These are phyloP conservation scores for Clausena lansium DNA, from an alignment of 345 rosid genomes.

Conservation along the genomic window DNA sequence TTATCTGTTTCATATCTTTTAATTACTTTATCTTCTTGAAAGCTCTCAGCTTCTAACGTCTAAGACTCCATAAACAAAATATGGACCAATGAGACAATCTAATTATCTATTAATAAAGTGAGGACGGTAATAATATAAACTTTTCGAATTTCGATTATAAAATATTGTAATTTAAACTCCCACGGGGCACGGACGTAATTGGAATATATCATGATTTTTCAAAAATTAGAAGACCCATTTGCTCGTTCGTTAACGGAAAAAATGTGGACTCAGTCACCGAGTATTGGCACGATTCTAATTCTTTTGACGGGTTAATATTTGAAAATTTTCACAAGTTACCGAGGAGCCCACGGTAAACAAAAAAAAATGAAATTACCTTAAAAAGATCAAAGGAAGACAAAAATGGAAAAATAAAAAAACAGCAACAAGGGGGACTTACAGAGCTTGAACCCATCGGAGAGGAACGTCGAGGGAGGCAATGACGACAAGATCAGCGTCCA, in stretches of 20 bases:
- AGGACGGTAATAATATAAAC: too few species aligned
- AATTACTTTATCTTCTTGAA: background rate
- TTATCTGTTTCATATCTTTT: background rate
- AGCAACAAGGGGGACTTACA: constrained; percentile 47
- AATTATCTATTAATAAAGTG: background rate
- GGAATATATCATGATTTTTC: too few species aligned
- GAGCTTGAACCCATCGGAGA: constrained; percentile 62
- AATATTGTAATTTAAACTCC: too few species aligned
- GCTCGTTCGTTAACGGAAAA: too few species aligned
- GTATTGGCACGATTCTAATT: too few species aligned
- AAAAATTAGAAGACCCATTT: too few species aligned
- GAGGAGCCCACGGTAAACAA: background rate
- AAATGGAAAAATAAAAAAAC: too few species aligned
- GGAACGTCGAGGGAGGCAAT: constrained; percentile 96
- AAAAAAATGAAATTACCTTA: too few species aligned
- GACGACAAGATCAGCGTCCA: constrained; percentile 91
- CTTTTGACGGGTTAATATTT: background rate
- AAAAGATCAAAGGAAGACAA: background rate
- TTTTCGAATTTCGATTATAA: too few species aligned
- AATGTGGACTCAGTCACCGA: too few species aligned
- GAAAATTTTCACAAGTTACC: background rate
- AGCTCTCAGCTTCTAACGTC: background rate
- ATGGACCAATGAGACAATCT: background rate
- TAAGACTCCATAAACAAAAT: background rate
- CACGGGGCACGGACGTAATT: too few species aligned